Evolutionary conservation across 331 rosid species (phyloP).

Genomic region (Prunus yedoensis): DNA sequence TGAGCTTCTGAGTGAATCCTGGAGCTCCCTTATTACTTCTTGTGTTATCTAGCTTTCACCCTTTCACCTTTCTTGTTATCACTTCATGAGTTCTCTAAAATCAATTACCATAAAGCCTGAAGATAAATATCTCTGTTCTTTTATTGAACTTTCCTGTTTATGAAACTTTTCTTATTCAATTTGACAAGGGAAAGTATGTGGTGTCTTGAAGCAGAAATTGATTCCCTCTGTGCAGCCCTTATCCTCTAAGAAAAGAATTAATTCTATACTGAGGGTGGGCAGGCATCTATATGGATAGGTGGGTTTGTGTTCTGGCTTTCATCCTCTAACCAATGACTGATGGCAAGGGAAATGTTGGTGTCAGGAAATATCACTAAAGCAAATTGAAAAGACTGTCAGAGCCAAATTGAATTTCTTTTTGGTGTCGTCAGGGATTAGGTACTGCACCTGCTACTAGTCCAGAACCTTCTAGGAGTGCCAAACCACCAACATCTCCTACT

Average conservation of each 20-base stretch:
- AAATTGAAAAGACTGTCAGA: background rate
- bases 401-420: conserved; percentile 24
- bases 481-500: conserved; percentile 1
- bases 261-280: background rate
- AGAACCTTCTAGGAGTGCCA: conserved; percentile 35
- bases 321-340: background rate
- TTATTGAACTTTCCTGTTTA: background rate
- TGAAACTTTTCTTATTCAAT: background rate
- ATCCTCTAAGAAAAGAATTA: background rate
- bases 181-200: background rate
- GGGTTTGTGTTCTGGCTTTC: background rate
- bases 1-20: background rate
- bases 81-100: background rate
- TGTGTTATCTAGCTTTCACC: background rate
- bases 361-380: conserved; percentile 11
- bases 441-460: conserved; percentile 26
- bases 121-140: background rate
- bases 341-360: background rate
- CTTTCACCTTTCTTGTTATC: background rate
- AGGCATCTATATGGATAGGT: conserved; percentile 4
- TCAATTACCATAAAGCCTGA: background rate
- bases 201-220: background rate
- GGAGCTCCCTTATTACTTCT: background rate
- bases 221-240: background rate
- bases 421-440: conserved; percentile 53